Conservation (phyloP, 2,329 filamentous ascomycete genomes). For the Aspergillus puulaauensis region DNA sequence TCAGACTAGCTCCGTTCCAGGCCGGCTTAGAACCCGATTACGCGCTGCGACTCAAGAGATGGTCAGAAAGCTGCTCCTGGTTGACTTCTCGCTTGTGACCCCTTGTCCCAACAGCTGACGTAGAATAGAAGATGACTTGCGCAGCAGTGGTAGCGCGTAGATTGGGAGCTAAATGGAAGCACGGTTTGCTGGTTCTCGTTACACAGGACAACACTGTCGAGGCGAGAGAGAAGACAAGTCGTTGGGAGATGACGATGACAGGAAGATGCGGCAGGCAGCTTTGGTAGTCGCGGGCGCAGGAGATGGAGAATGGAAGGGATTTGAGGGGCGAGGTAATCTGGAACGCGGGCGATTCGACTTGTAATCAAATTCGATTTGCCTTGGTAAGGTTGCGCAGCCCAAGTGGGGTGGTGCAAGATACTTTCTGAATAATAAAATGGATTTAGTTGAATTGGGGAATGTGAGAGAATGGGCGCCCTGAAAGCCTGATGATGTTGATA, state of each 20-base stretch:
- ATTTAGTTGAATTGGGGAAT: slow-evolving; percentile 19
- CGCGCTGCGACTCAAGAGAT: slow-evolving; percentile 7
- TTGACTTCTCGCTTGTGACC: neutral
- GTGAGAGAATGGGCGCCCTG: slow-evolving; percentile 15
- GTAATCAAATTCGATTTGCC: slow-evolving; percentile 18
- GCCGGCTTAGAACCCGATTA: neutral
- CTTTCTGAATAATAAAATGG: slow-evolving; percentile 18
- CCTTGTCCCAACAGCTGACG: neutral
- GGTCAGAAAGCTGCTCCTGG: neutral
- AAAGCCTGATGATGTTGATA: slow-evolving; percentile 20
- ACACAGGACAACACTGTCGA: neutral
- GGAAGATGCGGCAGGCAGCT: neutral
- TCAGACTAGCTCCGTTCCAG: slow-evolving; percentile 5
- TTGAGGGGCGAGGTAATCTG: slow-evolving; percentile 8
- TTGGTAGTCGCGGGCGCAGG: slow-evolving; percentile 14
- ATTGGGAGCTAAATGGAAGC: neutral
- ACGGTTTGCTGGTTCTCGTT: neutral
- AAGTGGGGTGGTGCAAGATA: slow-evolving; percentile 22
- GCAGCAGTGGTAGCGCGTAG: neutral
- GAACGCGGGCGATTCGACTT: slow-evolving; percentile 17
- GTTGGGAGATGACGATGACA: neutral
- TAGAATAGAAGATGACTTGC: neutral
- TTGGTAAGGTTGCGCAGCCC: slow-evolving; percentile 17
- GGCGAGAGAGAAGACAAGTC: neutral
- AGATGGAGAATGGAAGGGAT: slow-evolving; percentile 7